Evolutionary conservation across 2,329 filamentous ascomycete genomes (phyloP), one percentile per base, ranked within the genome.

Genomic region (Microsporum canis): DNA sequence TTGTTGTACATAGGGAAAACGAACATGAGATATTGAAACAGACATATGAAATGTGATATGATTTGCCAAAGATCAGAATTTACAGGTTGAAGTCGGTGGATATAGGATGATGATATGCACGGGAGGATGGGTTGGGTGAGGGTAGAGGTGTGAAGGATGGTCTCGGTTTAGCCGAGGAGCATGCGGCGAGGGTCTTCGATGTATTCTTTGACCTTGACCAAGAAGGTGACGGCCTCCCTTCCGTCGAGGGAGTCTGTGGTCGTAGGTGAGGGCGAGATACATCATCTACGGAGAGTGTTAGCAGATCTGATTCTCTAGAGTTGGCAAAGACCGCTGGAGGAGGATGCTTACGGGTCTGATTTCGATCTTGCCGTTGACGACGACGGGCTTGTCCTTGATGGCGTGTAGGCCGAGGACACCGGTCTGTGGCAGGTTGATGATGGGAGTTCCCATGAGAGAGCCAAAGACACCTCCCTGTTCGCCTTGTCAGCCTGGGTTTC

Each of bases 251-350:
- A 99, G 84, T 72, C 94, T 88, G 78, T 99, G 94, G 74, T 99
- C 94, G 72, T 99, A 99, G 12, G 94, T 99, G 63, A 99, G 82
- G 47, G 94, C 94, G 66, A 99, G 84, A 76, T 96, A 97, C 94
- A 99, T 99, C 91, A 99, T 97, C 77, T 83, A 64, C 17, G 17
- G 17, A 33, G 39, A 58, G 58, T 4, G 27, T 56, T 31, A 36
- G 23, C 14, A 29, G 27, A 39, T 31, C 27, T 23, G 57, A 7
- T 39, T 6, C 3, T 39, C 3, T 12, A 3, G 8, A 12, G 10
- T 39, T 4, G 27, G 7, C 10, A 10, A 51, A 14, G 29, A 39
- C 60, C 51, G 31, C 59, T 29, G 47, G 34, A 12, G 58, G 34
- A 14, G 1, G 10, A 14, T n/a, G 12, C 79, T 66, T 75, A 83